These are phyloP conservation scores for Balansia obtecta DNA, from an alignment of 2,329 filamentous ascomycete species.

Conservation along the genomic window DNA sequence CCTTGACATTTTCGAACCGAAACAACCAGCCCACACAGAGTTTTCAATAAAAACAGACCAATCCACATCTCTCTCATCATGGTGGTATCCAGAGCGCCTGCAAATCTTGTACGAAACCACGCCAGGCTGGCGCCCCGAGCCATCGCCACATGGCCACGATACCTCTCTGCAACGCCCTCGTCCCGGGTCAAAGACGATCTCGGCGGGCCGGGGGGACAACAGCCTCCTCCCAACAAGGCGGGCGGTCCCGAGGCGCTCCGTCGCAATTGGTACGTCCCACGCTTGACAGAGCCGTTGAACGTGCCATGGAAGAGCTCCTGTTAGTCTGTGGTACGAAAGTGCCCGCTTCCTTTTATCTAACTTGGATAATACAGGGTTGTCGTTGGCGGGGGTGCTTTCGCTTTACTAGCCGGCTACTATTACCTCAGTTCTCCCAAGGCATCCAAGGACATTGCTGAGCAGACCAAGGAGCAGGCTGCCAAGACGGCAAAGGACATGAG, in stretches of 20 bases:
- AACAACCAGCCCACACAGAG: too few relatives aligned
- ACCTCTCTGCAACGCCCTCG: slow-evolving; percentile 3
- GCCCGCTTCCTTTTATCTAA: too few relatives aligned
- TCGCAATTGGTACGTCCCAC: slow-evolving; percentile 23
- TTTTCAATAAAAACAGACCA: too few relatives aligned
- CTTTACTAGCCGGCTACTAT: slow-evolving; percentile 14
- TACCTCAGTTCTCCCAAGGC: slow-evolving; percentile 13
- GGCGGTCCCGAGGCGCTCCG: slow-evolving; percentile 17
- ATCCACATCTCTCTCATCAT: not conserved
- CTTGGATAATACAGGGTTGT: slow-evolving; percentile 14
- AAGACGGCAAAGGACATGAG: slow-evolving; percentile 18
- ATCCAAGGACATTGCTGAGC: not conserved
- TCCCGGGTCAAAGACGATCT: slow-evolving; percentile 12
- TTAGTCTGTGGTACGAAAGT: too few relatives aligned
- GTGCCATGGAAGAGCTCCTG: too few relatives aligned
- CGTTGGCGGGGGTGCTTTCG: slow-evolving; percentile 16
- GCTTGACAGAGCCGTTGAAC: too few relatives aligned
- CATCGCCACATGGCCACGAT: not conserved
- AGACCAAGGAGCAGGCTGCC: slow-evolving; percentile 13
- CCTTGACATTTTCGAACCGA: not conserved
- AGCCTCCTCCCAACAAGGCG: slow-evolving; percentile 14
- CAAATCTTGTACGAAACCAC: slow-evolving; percentile 1
- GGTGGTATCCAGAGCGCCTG: not conserved
- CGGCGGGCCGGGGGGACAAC: slow-evolving; percentile 23
- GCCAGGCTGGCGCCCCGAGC: slow-evolving; percentile 3